Evolutionary conservation across 306 rosid genomes (phyloP).

Genomic region (Hippophae gyantsensis): DNA sequence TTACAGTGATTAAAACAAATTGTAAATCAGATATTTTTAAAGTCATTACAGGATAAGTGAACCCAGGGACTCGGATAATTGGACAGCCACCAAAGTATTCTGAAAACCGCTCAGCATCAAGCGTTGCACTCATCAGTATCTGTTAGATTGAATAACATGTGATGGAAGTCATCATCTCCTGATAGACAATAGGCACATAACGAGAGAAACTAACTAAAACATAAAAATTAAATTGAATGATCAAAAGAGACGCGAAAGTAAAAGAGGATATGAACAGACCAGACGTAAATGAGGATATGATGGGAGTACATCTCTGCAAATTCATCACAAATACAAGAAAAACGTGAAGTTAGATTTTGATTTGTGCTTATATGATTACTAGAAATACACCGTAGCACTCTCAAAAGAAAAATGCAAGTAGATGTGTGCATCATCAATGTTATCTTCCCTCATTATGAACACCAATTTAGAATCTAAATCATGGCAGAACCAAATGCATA

Average conservation of each 20-base stretch:
- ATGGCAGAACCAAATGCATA: conserved; percentile 2
- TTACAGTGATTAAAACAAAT: conserved; percentile 8
- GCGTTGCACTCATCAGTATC: conserved; percentile 96
- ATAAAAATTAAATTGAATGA: background rate
- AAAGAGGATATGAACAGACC: conserved; percentile 47
- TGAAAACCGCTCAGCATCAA: conserved; percentile 77
- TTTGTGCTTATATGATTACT: background rate
- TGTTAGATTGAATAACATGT: conserved; percentile 19
- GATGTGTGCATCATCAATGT: background rate
- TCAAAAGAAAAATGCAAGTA: background rate
- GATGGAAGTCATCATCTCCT: background rate
- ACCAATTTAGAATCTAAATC: background rate
- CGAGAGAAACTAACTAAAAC: background rate
- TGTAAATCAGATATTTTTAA: conserved; percentile 14
- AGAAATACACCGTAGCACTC: background rate
- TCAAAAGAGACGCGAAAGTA: conserved; percentile 10
- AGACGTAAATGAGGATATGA: conserved; percentile 55
- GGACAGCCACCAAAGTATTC: conserved; percentile 95
- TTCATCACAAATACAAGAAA: conserved; percentile 17
- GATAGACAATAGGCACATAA: background rate
- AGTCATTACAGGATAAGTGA: conserved; percentile 73
- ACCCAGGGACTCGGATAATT: conserved; percentile 74
- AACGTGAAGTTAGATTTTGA: conserved; percentile 17
- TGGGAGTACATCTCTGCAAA: conserved; percentile 87
- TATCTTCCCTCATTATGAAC: background rate